Evolutionary conservation across 768 basidiomycete species (phyloP).

Genomic region (Chiua virens): DNA sequence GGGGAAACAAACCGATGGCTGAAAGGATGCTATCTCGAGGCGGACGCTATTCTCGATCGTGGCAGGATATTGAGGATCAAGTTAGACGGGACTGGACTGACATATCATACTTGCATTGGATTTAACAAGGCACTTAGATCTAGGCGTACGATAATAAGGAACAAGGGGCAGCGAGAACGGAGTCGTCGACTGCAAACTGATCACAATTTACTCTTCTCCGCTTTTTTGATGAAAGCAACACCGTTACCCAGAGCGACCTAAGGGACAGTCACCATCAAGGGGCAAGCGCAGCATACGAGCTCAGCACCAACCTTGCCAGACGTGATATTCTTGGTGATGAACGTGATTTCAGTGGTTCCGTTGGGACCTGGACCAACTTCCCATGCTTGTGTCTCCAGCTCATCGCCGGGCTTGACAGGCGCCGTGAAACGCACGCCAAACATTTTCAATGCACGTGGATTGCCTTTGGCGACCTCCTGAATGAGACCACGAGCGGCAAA

Average conservation of each 20-base stretch:
- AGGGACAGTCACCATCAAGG: neutral
- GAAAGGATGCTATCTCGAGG: constrained; percentile 83
- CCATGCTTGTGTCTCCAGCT: constrained; percentile 77
- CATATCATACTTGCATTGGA: neutral
- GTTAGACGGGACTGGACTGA: constrained; percentile 7
- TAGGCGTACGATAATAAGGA: neutral
- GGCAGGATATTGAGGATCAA: constrained; percentile 49
- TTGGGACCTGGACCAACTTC: constrained; percentile 66
- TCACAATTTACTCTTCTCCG: constrained; percentile 44
- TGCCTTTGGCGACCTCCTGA: constrained; percentile 56
- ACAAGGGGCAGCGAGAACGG: neutral
- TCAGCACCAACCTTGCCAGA: constrained; percentile 51
- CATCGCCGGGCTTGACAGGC: constrained; percentile 82
- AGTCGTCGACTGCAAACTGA: neutral
- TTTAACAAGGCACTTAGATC: neutral
- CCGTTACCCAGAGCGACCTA: constrained; percentile 60
- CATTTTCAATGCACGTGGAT: constrained; percentile 60
- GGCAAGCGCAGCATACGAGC: neutral
- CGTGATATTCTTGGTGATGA: constrained; percentile 58
- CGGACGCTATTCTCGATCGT: constrained; percentile 57
- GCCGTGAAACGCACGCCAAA: constrained; percentile 79
- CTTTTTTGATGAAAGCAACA: constrained; percentile 61
- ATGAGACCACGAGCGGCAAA: constrained; percentile 80
- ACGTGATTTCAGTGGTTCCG: constrained; percentile 58
- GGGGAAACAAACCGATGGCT: constrained; percentile 76